These are phyloP conservation scores for Ogataea hybrid DNA, from an alignment of 1,139 yeast genomes.

Conservation along the genomic window DNA sequence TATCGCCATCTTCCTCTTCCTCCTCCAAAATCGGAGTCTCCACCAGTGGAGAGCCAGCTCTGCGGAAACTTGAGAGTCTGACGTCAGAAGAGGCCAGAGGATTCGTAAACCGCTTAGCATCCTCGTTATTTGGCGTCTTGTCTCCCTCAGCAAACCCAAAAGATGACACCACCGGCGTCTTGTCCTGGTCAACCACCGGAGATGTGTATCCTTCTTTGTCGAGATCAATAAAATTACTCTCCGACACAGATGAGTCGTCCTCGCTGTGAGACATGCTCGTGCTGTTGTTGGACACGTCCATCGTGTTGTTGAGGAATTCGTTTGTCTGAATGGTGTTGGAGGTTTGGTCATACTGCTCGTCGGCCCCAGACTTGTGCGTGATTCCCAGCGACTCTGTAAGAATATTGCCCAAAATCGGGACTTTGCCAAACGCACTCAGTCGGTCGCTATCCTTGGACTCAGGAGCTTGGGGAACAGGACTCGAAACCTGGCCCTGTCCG, in stretches of 20 bases:
- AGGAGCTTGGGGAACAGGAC: conserved; percentile 4
- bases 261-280: conserved; percentile 3
- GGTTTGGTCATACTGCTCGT: conserved; percentile 12
- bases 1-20: conserved; percentile 8
- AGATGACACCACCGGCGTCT: conserved; percentile 20
- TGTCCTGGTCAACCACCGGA: conserved; percentile 15
- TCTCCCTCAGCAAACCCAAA: conserved; percentile 14
- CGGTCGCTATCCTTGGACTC: not conserved
- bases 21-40: conserved; percentile 21
- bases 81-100: conserved; percentile 18
- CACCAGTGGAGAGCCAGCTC: conserved; percentile 17
- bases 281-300: conserved; percentile 8
- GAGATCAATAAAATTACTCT: conserved; percentile 22
- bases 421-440: not conserved
- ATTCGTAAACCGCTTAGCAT: conserved; percentile 20
- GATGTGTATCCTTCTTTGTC: conserved; percentile 12
- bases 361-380: conserved; percentile 1
- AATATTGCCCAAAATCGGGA: conserved; percentile 10
- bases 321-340: conserved; percentile 13
- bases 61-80: conserved; percentile 15
- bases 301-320: conserved; percentile 8
- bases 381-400: conserved; percentile 14
- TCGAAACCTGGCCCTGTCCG: not conserved
- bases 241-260: conserved; percentile 23
- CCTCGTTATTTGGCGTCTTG: conserved; percentile 15